These are phyloP conservation scores for Astragalus membranaceus DNA, from an alignment of 306 rosid genomes.

Conservation along the genomic window DNA sequence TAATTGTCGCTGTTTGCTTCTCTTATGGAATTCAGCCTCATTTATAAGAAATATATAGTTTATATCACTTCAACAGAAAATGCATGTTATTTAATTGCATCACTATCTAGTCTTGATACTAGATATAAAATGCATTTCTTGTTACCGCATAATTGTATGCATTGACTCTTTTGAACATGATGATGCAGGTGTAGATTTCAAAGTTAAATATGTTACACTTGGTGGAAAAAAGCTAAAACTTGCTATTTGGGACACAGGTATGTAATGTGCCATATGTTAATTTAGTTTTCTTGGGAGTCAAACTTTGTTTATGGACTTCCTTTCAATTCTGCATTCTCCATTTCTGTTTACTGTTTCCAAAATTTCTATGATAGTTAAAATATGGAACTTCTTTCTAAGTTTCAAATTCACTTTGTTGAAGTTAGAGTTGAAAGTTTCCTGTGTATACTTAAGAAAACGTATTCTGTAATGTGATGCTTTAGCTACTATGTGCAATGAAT, in stretches of 20 bases:
- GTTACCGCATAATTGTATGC: background rate
- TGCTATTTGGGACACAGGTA: slow-evolving; percentile 97
- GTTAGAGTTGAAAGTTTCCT: no score
- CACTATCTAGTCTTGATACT: background rate
- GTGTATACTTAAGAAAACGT: no score
- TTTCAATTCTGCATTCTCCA: background rate
- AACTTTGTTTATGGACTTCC: background rate
- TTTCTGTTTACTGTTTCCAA: background rate
- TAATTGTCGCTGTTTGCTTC: background rate
- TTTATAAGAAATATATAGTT: no score
- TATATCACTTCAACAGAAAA: no score
- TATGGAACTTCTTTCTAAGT: background rate
- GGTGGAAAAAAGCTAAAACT: slow-evolving; percentile 81
- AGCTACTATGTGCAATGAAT: no score
- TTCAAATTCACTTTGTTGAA: no score
- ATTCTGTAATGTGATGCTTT: no score
- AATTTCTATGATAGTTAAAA: background rate
- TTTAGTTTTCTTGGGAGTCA: background rate
- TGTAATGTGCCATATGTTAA: slow-evolving; percentile 30
- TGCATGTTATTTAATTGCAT: no score
- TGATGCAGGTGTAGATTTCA: slow-evolving; percentile 84
- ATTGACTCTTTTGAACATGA: no score
- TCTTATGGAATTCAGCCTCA: no score
- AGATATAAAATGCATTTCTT: no score
- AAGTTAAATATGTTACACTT: slow-evolving; percentile 45